phyloP scores from a whole-genome alignment of 2,329 filamentous ascomycete genomes.

The Emergomyces orientalis region DNA sequence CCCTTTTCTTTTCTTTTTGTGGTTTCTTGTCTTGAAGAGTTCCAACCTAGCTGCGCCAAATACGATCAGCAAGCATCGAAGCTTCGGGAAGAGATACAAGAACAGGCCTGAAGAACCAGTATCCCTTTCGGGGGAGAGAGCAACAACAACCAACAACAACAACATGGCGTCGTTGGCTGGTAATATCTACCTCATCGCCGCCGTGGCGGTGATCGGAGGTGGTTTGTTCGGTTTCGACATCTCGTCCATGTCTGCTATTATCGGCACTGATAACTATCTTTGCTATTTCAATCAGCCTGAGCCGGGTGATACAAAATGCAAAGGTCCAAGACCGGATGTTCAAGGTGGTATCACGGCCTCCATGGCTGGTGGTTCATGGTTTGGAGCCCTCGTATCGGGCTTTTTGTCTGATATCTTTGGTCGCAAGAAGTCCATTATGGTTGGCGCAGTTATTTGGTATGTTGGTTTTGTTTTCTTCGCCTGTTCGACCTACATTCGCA shows the following conservation, averaged over 20 bases:
- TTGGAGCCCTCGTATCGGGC: slow-evolving; percentile 49
- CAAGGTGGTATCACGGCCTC: slow-evolving; percentile 61
- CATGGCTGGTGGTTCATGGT: slow-evolving; percentile 64
- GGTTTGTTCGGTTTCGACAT: slow-evolving; percentile 73
- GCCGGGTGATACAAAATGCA: slow-evolving; percentile 30
- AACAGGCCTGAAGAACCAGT: neutral
- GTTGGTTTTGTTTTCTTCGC: slow-evolving; percentile 14
- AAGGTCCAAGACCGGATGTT: slow-evolving; percentile 42
- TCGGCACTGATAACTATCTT: slow-evolving; percentile 60
- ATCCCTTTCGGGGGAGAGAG: neutral
- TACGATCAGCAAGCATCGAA: neutral
- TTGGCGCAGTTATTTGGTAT: slow-evolving; percentile 44
- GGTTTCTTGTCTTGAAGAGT: neutral
- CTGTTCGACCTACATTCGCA: too few species aligned
- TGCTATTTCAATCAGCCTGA: slow-evolving; percentile 57
- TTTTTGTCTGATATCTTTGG: slow-evolving; percentile 49
- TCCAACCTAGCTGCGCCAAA: neutral
- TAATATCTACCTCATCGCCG: slow-evolving; percentile 51
- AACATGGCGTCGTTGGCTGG: slow-evolving; percentile 21
- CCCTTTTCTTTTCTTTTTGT: neutral
- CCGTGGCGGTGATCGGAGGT: slow-evolving; percentile 54
- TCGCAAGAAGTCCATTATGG: slow-evolving; percentile 45
- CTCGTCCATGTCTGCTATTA: slow-evolving; percentile 59
- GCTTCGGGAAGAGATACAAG: neutral
- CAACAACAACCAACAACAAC: neutral